Conservation (phyloP, 176 grass and related monocot genomes). For the Triticum dicoccoides region DNA sequence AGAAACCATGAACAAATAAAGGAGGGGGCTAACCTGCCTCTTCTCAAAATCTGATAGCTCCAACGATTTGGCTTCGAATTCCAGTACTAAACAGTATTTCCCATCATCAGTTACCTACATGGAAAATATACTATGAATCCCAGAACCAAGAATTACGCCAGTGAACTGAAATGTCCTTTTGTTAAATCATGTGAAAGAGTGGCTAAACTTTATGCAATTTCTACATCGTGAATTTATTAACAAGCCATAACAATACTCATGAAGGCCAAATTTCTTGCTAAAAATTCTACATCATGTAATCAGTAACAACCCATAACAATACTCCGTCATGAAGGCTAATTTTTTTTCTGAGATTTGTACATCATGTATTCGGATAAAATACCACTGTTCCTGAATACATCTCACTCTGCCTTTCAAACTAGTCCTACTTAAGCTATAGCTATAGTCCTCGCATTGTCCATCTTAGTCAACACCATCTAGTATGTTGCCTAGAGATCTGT, state of each 20-base stretch:
- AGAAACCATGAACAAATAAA: slow-evolving; percentile 7
- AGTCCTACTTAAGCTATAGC: neutral
- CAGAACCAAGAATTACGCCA: neutral
- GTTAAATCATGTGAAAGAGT: neutral
- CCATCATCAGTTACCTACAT: slow-evolving; percentile 48
- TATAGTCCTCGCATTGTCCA: neutral
- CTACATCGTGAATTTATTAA: neutral
- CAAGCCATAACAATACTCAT: neutral
- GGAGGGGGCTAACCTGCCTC: slow-evolving; percentile 46
- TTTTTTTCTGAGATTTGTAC: neutral
- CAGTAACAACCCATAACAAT: neutral
- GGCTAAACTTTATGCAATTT: neutral
- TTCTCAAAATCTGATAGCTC: slow-evolving; percentile 62
- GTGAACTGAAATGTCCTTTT: neutral
- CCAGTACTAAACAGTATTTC: slow-evolving; percentile 45
- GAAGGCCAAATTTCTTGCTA: neutral
- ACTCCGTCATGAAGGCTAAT: neutral
- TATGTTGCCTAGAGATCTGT: neutral
- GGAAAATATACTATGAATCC: slow-evolving; percentile 12
- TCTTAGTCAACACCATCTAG: neutral
- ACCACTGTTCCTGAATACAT: neutral
- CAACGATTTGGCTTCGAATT: slow-evolving; percentile 51
- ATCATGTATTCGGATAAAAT: neutral
- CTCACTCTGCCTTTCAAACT: neutral
- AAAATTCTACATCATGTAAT: neutral